Percentiles rank a stretch among this genome's conserved stretches.
Conservation (phyloP, 768 basidiomycete species). For the Gyrodon lividus region DNA sequence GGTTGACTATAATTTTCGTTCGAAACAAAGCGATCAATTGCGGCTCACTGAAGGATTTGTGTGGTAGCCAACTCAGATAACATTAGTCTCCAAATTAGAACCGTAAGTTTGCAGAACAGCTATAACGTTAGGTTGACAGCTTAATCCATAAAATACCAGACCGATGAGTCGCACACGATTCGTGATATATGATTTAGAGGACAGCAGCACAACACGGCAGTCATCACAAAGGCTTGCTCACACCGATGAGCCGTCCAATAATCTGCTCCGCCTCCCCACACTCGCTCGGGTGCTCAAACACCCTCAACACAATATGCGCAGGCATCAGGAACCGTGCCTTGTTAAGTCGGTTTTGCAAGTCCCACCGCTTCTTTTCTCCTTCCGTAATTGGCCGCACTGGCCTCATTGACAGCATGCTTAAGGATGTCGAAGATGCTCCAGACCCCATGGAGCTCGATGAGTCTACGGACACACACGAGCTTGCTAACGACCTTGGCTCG, state of each 20-base stretch:
- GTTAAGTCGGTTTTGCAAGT: slow-evolving; percentile 65
- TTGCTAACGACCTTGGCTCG: slow-evolving; percentile 3
- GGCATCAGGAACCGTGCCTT: slow-evolving; percentile 61
- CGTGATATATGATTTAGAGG: no score
- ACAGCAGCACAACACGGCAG: no score
- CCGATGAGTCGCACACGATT: no score
- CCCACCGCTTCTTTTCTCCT: slow-evolving; percentile 52
- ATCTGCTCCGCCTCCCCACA: slow-evolving; percentile 61
- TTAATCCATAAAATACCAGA: no score
- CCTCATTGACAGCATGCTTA: slow-evolving; percentile 11
- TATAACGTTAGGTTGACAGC: no score
- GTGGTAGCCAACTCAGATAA: no score
- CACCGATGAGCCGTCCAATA: slow-evolving; percentile 22
- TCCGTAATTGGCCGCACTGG: slow-evolving; percentile 39
- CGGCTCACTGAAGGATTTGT: no score
- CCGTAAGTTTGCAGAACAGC: no score
- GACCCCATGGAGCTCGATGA: slow-evolving; percentile 24
- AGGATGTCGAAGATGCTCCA: slow-evolving; percentile 20
- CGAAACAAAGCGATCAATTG: no score
- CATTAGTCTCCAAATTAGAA: no score
- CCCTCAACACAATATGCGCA: slow-evolving; percentile 51
- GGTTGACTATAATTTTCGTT: no score
- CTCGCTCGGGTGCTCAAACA: slow-evolving; percentile 69
- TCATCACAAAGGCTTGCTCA: not conserved
- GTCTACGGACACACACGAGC: slow-evolving; percentile 23